phyloP scores from a whole-genome alignment of 768 basidiomycete genomes.

The Vararia minispora region DNA sequence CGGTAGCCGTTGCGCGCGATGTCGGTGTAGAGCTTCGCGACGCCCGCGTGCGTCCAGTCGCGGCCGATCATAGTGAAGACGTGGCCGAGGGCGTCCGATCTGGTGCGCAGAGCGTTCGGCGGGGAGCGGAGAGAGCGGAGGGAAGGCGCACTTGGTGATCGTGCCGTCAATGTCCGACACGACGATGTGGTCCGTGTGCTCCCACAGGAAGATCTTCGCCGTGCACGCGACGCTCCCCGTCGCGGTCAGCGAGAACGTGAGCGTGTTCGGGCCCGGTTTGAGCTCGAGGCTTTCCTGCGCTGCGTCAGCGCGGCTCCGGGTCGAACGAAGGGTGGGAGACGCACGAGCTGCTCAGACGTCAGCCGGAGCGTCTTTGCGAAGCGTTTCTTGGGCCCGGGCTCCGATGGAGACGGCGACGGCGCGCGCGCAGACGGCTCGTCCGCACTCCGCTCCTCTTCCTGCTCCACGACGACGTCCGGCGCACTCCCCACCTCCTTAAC shows the following conservation, averaged over 20 bases:
- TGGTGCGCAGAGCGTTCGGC: conserved; percentile 19
- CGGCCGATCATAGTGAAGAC: conserved; percentile 96
- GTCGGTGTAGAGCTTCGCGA: conserved; percentile 95
- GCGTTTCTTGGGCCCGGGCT: conserved; percentile 28
- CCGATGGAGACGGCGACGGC: background rate
- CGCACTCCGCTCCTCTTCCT: background rate
- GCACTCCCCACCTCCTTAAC: no score
- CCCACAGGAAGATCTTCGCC: conserved; percentile 93
- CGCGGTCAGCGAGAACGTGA: conserved; percentile 87
- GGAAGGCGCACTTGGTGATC: conserved; percentile 75
- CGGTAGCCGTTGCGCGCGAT: conserved; percentile 94
- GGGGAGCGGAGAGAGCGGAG: background rate
- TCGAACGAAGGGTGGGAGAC: conserved; percentile 15
- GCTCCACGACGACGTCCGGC: no score
- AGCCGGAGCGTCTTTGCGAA: conserved; percentile 89
- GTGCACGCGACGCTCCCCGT: conserved; percentile 77
- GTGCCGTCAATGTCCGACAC: conserved; percentile 98
- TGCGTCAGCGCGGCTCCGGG: background rate
- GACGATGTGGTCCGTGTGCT: conserved; percentile 80
- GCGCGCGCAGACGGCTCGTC: background rate
- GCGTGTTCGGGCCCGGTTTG: conserved; percentile 78
- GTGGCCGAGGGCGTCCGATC: conserved; percentile 93
- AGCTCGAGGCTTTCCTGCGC: conserved; percentile 76
- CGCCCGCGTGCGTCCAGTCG: conserved; percentile 96
- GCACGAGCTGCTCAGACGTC: conserved; percentile 88